phyloP scores from a whole-genome alignment of 495 filamentous ascomycete genomes.

The Letharia lupina region DNA sequence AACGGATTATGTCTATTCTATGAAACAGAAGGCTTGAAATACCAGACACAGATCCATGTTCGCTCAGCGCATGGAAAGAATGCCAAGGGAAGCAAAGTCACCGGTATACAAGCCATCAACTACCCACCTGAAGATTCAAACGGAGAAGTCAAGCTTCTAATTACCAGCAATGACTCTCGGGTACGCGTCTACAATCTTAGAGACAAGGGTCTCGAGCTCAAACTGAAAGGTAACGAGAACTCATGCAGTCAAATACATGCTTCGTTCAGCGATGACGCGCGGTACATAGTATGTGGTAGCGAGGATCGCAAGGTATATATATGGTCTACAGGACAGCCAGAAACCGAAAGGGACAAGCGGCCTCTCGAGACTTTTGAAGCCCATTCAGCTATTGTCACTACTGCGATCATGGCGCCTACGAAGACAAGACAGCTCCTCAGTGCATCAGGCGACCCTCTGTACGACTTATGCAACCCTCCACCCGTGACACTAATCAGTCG shows the following conservation, averaged over 20 bases:
- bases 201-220: constrained; percentile 76
- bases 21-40: constrained; percentile 86
- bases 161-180: constrained; percentile 93
- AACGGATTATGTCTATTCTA: constrained; percentile 86
- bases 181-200: constrained; percentile 83
- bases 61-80: constrained; percentile 85
- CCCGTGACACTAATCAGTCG: constrained; percentile 74
- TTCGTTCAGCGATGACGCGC: constrained; percentile 77
- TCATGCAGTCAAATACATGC: constrained; percentile 87
- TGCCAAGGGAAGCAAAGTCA: constrained; percentile 95
- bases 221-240: constrained; percentile 90
- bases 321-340: constrained; percentile 58
- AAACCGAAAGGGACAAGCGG: constrained; percentile 60
- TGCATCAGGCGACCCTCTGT: constrained; percentile 81
- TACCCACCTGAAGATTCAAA: constrained; percentile 53
- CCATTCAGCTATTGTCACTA: constrained; percentile 79
- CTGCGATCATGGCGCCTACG: constrained; percentile 73
- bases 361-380: constrained; percentile 84
- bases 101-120: constrained; percentile 74
- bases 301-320: constrained; percentile 86
- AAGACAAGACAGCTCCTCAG: constrained; percentile 69
- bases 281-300: constrained; percentile 85
- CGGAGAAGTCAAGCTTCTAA: constrained; percentile 72
- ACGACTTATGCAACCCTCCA: constrained; percentile 92
- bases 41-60: constrained; percentile 77